Percentiles rank a stretch among this genome's conserved stretches.
Conservation (phyloP, 2,329 filamentous ascomycete genomes). For the Penicillium fuscoglaucum region DNA sequence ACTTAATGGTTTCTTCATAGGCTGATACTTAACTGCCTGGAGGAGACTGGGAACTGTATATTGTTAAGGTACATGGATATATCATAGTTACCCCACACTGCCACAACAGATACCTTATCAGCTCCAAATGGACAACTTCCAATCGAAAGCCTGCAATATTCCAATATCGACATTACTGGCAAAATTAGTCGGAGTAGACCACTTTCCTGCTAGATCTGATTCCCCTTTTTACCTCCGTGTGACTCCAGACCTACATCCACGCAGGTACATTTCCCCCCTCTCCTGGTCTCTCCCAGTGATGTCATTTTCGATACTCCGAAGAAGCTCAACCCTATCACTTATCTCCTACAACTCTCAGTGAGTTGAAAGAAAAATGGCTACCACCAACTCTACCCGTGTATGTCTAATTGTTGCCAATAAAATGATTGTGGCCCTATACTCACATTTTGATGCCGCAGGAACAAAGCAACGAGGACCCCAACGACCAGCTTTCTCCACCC, state of each 20-base stretch:
- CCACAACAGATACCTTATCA: neutral
- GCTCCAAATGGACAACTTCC: too few relatives aligned
- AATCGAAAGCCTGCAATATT: neutral
- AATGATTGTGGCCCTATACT: neutral
- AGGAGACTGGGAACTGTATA: too few relatives aligned
- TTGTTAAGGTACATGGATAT: neutral
- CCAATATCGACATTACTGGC: neutral
- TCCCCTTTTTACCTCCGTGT: neutral
- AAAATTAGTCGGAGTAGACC: neutral
- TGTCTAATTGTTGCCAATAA: neutral
- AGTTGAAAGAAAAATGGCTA: neutral
- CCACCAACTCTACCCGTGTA: neutral
- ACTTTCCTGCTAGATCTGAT: neutral
- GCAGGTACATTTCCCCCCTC: neutral
- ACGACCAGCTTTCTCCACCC: neutral
- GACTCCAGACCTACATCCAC: neutral
- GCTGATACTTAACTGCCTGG: neutral
- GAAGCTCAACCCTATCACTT: conserved; percentile 7
- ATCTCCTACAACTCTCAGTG: neutral
- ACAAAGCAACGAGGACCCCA: neutral
- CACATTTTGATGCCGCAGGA: neutral
- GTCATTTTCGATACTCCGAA: conserved; percentile 19
- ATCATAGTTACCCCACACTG: neutral
- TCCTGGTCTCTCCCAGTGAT: conserved; percentile 15
- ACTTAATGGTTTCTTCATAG: neutral